Percentiles rank a stretch among this genome's conserved stretches.
Evolutionary conservation across 1,284 basidiomycete genomes (phyloP).

Genomic region (Stygiomarasmius scandens): DNA sequence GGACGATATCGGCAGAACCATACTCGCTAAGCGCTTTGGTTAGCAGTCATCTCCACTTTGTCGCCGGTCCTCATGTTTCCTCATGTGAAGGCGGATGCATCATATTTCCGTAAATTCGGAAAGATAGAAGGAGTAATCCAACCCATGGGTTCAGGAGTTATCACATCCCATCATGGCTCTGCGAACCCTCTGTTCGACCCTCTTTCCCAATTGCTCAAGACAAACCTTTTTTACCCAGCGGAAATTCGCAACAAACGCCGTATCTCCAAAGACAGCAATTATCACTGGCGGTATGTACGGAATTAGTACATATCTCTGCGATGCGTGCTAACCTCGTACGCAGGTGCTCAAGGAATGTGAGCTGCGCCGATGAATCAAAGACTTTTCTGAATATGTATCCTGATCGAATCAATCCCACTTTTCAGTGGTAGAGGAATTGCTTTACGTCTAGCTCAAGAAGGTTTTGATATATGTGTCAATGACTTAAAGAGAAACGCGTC

Average conservation of each 20-base stretch:
- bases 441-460: slow-evolving; percentile 15
- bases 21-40: too few species aligned
- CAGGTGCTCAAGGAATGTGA: not conserved
- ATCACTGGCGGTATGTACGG: not conserved
- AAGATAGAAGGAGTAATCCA: too few species aligned
- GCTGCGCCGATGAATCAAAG: not conserved
- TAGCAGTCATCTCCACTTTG: too few species aligned
- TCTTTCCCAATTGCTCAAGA: not conserved
- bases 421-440: slow-evolving; percentile 15
- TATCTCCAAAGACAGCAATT: not conserved
- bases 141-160: too few species aligned
- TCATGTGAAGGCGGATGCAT: too few species aligned
- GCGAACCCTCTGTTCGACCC: not conserved
- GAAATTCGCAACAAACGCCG: not conserved
- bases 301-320: too few species aligned
- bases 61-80: too few species aligned
- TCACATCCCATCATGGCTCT: too few species aligned
- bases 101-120: too few species aligned
- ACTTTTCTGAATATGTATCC: not conserved
- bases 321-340: too few species aligned
- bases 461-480: slow-evolving; percentile 18
- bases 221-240: not conserved
- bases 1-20: too few species aligned
- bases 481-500: slow-evolving; percentile 16
- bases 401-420: not conserved